phyloP scores from a whole-genome alignment of 2,329 filamentous ascomycete species.

The Atkinsonella hypoxylon region DNA sequence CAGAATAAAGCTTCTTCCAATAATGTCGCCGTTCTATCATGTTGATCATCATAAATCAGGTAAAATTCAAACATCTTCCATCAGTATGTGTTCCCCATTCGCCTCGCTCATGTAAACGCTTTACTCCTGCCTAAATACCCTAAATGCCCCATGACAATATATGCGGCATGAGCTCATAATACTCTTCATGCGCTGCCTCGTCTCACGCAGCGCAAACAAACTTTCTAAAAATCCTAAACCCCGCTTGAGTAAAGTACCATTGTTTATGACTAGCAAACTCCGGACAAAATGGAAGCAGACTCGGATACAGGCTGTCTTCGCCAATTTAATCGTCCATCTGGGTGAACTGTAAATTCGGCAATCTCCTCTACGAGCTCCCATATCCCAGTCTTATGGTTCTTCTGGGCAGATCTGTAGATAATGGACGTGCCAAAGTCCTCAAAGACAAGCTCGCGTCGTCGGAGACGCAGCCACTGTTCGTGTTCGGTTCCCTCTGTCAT shows the following conservation, averaged over 20 bases:
- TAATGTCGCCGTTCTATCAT: too few relatives aligned
- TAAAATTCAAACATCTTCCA: background rate
- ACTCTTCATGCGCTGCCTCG: too few relatives aligned
- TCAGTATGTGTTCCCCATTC: background rate
- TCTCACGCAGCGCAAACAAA: too few relatives aligned
- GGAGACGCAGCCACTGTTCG: constrained; percentile 28
- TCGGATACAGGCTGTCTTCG: constrained; percentile 24
- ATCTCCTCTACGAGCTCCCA: constrained; percentile 29
- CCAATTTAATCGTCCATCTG: constrained; percentile 23
- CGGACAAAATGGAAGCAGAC: constrained; percentile 19
- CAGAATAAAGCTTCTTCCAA: too few relatives aligned
- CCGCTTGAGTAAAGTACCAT: too few relatives aligned
- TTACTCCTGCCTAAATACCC: too few relatives aligned
- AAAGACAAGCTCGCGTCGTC: constrained; percentile 26
- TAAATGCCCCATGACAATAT: too few relatives aligned
- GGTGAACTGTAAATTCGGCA: constrained; percentile 18
- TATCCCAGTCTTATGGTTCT: constrained; percentile 16
- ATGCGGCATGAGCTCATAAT: too few relatives aligned
- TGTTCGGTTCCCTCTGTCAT: constrained; percentile 19
- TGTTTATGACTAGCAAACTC: constrained; percentile 11
- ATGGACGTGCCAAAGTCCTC: constrained; percentile 25
- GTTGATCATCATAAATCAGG: background rate
- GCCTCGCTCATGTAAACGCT: background rate
- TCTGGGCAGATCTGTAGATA: constrained; percentile 24
- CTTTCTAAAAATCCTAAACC: too few relatives aligned